Percentiles rank a stretch among this genome's conserved stretches.
Evolutionary conservation across 2,329 filamentous ascomycete species (phyloP).

Genomic region (Cordyceps cateniannulata): DNA sequence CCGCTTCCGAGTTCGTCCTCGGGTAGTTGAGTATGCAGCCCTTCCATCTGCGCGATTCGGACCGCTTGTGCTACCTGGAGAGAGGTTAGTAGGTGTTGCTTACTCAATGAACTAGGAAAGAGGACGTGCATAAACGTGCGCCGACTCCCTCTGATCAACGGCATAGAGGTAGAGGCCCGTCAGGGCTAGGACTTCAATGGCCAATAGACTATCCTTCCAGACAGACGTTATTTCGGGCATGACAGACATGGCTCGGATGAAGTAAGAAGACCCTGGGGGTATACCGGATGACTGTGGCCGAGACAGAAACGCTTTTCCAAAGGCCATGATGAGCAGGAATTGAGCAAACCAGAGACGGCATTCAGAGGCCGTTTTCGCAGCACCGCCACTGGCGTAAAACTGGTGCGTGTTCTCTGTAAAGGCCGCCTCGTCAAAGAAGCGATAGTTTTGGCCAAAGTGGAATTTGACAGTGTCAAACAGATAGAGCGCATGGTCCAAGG

Average conservation of each 20-base stretch:
- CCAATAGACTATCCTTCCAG: constrained; percentile 32
- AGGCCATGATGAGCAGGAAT: constrained; percentile 20
- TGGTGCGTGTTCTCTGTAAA: constrained; percentile 23
- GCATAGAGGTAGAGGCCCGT: background rate
- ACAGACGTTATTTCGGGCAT: constrained; percentile 28
- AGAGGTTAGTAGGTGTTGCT: too few species aligned
- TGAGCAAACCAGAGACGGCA: constrained; percentile 23
- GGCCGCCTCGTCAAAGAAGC: constrained; percentile 27
- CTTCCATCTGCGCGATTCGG: too few species aligned
- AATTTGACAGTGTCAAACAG: constrained; percentile 31
- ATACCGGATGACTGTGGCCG: constrained; percentile 18
- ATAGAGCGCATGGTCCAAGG: constrained; percentile 27
- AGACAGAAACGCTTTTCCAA: constrained; percentile 17
- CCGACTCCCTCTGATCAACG: too few species aligned
- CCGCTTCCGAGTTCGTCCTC: too few species aligned
- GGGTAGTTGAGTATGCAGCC: too few species aligned
- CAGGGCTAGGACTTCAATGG: constrained; percentile 30
- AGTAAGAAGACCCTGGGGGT: constrained; percentile 16
- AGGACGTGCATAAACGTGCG: too few species aligned
- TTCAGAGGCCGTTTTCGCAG: constrained; percentile 16
- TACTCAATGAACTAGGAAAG: too few species aligned
- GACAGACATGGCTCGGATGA: constrained; percentile 28
- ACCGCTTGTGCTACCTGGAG: too few species aligned
- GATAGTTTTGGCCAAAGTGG: constrained; percentile 30
- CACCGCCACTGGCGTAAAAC: constrained; percentile 11